These are phyloP conservation scores for Parietaria judaica DNA, from an alignment of 306 rosid species.

Conservation along the genomic window DNA sequence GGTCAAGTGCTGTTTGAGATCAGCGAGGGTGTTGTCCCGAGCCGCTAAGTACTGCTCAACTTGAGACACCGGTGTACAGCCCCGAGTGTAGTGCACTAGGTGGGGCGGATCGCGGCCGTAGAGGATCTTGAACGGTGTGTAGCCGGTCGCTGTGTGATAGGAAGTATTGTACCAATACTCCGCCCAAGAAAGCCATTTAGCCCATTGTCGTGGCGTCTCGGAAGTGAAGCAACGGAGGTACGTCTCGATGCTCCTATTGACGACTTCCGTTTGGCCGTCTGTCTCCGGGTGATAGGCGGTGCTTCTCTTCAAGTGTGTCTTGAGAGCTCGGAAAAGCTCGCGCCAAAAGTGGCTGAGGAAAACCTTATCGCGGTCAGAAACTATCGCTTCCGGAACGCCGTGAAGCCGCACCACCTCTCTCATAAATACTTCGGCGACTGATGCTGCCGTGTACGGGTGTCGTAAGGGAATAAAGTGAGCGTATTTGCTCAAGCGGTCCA, in stretches of 20 bases:
- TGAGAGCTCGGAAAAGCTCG: neutral
- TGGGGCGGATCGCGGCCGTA: no score
- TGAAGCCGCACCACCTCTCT: neutral
- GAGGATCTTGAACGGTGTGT: no score
- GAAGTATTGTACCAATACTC: neutral
- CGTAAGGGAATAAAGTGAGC: neutral
- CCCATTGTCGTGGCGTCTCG: neutral
- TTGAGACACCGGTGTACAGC: no score
- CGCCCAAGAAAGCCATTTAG: neutral
- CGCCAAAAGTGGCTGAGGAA: neutral
- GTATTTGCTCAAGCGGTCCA: neutral
- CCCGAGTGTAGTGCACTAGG: no score
- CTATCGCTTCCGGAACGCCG: neutral
- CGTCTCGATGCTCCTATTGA: neutral
- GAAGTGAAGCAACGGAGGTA: neutral
- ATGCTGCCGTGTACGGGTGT: neutral
- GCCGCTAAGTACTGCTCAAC: no score
- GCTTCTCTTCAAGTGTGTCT: neutral
- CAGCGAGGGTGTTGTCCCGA: no score
- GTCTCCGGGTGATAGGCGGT: neutral
- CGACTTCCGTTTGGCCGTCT: neutral
- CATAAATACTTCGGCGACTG: neutral
- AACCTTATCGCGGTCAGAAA: neutral
- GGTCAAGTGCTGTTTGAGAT: no score
- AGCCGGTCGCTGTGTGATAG: neutral